These are phyloP conservation scores for Termitomyces bulborhizus DNA, from an alignment of 768 basidiomycete species.

Conservation along the genomic window DNA sequence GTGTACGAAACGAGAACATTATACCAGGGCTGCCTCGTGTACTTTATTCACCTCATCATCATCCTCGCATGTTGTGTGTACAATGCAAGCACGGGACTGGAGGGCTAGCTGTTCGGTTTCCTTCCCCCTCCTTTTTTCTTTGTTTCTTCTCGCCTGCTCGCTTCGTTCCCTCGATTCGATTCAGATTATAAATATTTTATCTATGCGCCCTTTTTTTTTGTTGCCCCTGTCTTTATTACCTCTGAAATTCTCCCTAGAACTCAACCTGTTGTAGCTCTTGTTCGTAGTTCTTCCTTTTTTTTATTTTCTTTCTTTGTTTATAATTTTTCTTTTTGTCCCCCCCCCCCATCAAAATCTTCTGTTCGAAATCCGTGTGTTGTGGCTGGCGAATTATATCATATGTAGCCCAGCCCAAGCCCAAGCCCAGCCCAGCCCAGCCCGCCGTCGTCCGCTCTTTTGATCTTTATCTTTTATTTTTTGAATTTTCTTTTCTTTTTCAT, in stretches of 20 bases:
- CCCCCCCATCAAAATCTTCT: slow-evolving; percentile 10
- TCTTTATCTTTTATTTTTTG: not conserved
- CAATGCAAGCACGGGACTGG: slow-evolving; percentile 15
- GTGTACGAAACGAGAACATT: not conserved
- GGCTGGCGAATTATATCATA: not conserved
- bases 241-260: slow-evolving; percentile 15
- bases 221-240: slow-evolving; percentile 28
- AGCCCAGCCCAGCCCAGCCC: not conserved
- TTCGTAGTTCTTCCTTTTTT: slow-evolving; percentile 9
- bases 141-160: not conserved
- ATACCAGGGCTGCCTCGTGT: not conserved
- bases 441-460: slow-evolving; percentile 17
- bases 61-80: slow-evolving; percentile 1
- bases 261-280: slow-evolving; percentile 3
- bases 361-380: not conserved
- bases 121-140: not conserved
- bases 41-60: not conserved
- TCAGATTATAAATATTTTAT: slow-evolving; percentile 16
- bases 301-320: too few relatives aligned
- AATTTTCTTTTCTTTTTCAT: not conserved
- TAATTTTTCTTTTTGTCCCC: slow-evolving; percentile 5
- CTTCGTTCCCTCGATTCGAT: slow-evolving; percentile 48
- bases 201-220: slow-evolving; percentile 20
- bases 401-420: too few relatives aligned
- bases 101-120: slow-evolving; percentile 37